A percentile compares a stretch with the other conserved stretches of the same genome.
These are phyloP conservation scores for Scenedesmus sp. DNA, from an alignment of 163 green algal genomes.

Conservation along the genomic window DNA sequence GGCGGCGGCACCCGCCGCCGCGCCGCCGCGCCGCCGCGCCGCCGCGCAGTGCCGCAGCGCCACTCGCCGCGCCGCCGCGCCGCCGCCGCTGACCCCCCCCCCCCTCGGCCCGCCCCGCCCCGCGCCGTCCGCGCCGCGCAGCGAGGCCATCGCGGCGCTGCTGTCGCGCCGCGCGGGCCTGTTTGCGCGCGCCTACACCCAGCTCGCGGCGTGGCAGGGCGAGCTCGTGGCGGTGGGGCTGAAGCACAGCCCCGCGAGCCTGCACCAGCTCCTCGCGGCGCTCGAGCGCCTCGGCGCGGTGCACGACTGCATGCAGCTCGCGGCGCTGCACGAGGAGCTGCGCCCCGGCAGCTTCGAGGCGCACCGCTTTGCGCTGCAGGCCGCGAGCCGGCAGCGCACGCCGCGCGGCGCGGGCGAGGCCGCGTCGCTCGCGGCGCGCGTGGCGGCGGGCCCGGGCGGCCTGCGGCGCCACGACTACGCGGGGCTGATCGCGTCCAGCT, in stretches of 20 bases:
- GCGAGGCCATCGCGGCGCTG: not conserved
- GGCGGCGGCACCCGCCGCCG: no score
- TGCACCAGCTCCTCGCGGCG: constrained; percentile 35
- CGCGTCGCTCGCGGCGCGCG: not conserved
- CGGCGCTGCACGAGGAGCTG: constrained; percentile 14
- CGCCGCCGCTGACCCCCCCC: no score
- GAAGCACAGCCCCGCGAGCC: constrained; percentile 4
- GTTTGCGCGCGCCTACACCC: constrained; percentile 31
- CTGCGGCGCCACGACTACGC: constrained; percentile 26
- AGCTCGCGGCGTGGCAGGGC: constrained; percentile 35
- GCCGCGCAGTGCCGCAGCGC: no score
- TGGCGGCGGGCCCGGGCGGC: constrained; percentile 4
- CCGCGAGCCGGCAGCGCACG: not conserved
- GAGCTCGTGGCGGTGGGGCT: constrained; percentile 27
- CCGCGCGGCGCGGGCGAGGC: not conserved
- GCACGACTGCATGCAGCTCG: constrained; percentile 40
- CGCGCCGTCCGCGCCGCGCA: not conserved
- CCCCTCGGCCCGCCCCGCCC: not conserved
- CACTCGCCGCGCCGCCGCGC: no score
- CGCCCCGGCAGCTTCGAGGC: constrained; percentile 5
- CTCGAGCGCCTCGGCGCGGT: constrained; percentile 25
- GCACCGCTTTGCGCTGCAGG: constrained; percentile 35
- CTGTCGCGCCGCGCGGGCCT: constrained; percentile 12
- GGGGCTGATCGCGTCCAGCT: constrained; percentile 10
- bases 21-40: no score